These are phyloP conservation scores for Lyophyllum atratum DNA, from an alignment of 768 basidiomycete species.

Conservation along the genomic window DNA sequence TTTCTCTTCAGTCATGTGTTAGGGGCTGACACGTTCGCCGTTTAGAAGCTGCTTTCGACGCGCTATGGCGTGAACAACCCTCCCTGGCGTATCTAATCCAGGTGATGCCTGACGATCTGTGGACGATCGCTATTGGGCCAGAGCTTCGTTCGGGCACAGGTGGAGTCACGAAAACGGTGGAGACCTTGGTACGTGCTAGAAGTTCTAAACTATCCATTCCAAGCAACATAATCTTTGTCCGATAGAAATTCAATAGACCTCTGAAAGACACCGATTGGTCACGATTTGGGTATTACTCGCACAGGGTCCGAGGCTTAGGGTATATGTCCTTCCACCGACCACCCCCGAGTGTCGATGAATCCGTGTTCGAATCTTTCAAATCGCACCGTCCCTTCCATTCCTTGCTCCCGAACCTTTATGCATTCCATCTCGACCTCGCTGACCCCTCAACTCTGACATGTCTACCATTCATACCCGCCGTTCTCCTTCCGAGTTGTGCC, in stretches of 20 bases:
- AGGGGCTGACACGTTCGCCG: too few species aligned
- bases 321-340: too few species aligned
- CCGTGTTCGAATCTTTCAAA: too few species aligned
- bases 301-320: background rate
- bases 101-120: constrained; percentile 2
- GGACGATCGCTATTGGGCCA: background rate
- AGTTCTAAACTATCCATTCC: background rate
- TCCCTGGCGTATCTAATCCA: background rate
- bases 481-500: too few species aligned
- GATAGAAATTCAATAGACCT: too few species aligned
- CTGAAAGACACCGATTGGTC: background rate
- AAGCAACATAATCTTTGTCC: background rate
- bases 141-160: background rate
- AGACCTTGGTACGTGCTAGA: background rate
- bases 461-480: too few species aligned
- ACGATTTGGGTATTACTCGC: background rate
- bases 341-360: too few species aligned
- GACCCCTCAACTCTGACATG: too few species aligned
- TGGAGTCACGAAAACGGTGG: background rate
- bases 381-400: background rate
- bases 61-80: background rate
- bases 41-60: background rate
- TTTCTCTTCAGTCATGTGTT: background rate
- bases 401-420: too few species aligned
- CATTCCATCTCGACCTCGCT: too few species aligned